Conservation (phyloP, 2,329 filamentous ascomycete genomes). For the Scleromitrula shiraiana region DNA sequence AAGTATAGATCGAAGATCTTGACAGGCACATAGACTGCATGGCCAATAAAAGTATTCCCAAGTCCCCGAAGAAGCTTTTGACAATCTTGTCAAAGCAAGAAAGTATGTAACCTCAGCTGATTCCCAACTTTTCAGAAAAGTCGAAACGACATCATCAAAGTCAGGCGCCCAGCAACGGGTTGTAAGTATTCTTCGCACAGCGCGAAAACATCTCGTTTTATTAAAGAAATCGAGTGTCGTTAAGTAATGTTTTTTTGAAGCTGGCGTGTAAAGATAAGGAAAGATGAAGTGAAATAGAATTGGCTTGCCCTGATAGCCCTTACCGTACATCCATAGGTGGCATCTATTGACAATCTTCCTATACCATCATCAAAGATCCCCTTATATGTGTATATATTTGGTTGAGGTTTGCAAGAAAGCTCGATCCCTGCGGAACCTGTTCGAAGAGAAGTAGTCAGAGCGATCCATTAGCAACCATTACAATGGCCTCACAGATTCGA, state of each 20-base stretch:
- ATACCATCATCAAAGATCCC: too few relatives aligned
- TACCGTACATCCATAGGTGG: too few relatives aligned
- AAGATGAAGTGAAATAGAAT: neutral
- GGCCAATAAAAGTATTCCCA: neutral
- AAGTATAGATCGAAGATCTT: neutral
- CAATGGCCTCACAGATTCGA: too few relatives aligned
- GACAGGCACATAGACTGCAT: neutral
- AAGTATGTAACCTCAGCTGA: constrained; percentile 60
- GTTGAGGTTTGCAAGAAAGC: too few relatives aligned
- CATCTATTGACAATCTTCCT: too few relatives aligned
- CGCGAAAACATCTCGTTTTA: constrained; percentile 56
- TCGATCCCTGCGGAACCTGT: too few relatives aligned
- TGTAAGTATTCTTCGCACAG: constrained; percentile 54
- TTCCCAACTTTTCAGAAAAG: constrained; percentile 58
- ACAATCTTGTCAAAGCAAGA: neutral
- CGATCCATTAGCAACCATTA: too few relatives aligned
- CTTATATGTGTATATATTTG: too few relatives aligned
- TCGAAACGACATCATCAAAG: constrained; percentile 57
- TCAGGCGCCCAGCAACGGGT: constrained; percentile 67
- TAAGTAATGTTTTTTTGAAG: constrained; percentile 15
- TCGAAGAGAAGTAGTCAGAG: too few relatives aligned
- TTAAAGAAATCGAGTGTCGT: constrained; percentile 11
- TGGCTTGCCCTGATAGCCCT: too few relatives aligned
- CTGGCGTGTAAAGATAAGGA: constrained; percentile 9
- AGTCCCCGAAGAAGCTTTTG: neutral